Conservation (phyloP, 2,329 filamentous ascomycete species). For the Curvularia eragrostidis region DNA sequence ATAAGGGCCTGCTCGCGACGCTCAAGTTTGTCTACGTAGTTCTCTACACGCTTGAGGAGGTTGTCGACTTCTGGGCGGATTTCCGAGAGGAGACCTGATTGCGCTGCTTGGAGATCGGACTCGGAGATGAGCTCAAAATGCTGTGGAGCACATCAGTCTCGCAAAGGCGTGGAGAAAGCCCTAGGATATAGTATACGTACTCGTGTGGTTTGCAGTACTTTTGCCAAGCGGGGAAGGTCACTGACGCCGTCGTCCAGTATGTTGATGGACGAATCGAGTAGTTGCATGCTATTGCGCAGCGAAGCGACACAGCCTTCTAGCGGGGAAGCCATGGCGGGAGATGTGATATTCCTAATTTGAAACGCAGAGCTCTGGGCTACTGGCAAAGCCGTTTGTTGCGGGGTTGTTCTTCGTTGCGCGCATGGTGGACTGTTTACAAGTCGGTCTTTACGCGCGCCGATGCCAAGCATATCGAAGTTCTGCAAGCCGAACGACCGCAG, state of each 20-base stretch:
- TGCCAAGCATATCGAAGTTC: constrained; percentile 40
- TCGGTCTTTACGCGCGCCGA: constrained; percentile 32
- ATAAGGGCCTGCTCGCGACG: constrained; percentile 84
- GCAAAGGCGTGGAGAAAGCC: neutral
- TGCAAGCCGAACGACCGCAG: constrained; percentile 27
- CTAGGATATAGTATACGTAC: constrained; percentile 49
- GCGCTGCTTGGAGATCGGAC: constrained; percentile 78
- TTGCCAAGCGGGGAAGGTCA: constrained; percentile 68
- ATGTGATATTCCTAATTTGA: neutral
- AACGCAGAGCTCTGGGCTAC: neutral
- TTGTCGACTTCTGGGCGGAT: constrained; percentile 85
- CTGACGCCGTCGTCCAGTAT: constrained; percentile 68
- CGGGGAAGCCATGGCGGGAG: constrained; percentile 46
- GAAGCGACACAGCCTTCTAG: constrained; percentile 67
- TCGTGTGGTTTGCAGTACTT: constrained; percentile 68
- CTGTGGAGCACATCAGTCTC: constrained; percentile 52
- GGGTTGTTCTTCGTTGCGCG: constrained; percentile 19
- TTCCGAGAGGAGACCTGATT: constrained; percentile 83
- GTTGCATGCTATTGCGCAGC: constrained; percentile 65
- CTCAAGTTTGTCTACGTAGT: constrained; percentile 81
- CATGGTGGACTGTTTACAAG: constrained; percentile 23
- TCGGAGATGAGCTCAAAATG: constrained; percentile 94
- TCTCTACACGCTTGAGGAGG: constrained; percentile 81
- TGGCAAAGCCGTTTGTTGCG: constrained; percentile 17
- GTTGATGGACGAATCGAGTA: constrained; percentile 68